A percentile compares a stretch with the other conserved stretches of the same genome.
phyloP scores from a whole-genome alignment of 805 yeast species.

The Ogataea angusta region DNA sequence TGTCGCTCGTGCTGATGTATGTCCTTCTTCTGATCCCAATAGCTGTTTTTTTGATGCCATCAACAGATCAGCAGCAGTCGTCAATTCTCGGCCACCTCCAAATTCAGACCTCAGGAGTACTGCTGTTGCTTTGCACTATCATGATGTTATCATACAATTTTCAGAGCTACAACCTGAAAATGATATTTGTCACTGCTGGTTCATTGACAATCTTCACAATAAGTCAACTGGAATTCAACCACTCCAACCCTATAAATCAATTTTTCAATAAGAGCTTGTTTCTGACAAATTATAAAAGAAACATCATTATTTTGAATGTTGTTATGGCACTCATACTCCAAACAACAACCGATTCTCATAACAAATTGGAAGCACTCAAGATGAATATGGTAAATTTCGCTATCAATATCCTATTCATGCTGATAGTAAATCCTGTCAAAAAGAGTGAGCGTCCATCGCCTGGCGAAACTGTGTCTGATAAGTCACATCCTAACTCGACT shows the following conservation, averaged over 20 bases:
- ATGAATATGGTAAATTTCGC: slow-evolving; percentile 10
- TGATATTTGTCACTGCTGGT: slow-evolving; percentile 31
- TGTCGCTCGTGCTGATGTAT: slow-evolving; percentile 17
- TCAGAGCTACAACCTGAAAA: slow-evolving; percentile 25
- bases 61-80: not conserved
- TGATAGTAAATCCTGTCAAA: slow-evolving; percentile 16
- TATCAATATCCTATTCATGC: slow-evolving; percentile 13
- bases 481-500: slow-evolving; percentile 12
- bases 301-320: slow-evolving; percentile 22
- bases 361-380: slow-evolving; percentile 3
- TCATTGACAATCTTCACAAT: slow-evolving; percentile 28
- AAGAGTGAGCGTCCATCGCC: not conserved
- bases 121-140: slow-evolving; percentile 9
- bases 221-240: slow-evolving; percentile 29
- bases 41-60: slow-evolving; percentile 18
- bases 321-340: slow-evolving; percentile 13
- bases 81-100: slow-evolving; percentile 8
- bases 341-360: slow-evolving; percentile 11
- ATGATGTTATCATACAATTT: slow-evolving; percentile 13
- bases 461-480: not conserved
- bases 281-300: slow-evolving; percentile 22
- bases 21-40: slow-evolving; percentile 21
- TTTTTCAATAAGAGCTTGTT: slow-evolving; percentile 26
- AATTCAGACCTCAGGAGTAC: slow-evolving; percentile 11
- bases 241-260: slow-evolving; percentile 11